Conservation (phyloP, 768 basidiomycete genomes). For the Amanita brunnescens region DNA sequence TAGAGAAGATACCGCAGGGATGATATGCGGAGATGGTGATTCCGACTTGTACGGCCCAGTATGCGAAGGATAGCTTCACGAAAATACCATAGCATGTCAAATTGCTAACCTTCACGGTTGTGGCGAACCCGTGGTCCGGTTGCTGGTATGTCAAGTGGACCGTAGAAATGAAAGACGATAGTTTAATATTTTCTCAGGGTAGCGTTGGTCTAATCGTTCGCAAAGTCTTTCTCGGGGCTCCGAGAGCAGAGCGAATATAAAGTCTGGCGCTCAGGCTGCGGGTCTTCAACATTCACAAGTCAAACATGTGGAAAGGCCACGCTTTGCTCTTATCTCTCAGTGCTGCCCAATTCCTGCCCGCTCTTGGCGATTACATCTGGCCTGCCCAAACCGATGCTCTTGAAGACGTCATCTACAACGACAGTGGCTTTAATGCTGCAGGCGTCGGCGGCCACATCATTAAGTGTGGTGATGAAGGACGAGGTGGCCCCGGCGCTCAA, state of each 20-base stretch:
- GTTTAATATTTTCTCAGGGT: background rate
- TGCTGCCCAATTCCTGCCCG: background rate
- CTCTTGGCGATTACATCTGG: background rate
- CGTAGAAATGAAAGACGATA: background rate
- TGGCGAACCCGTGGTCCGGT: background rate
- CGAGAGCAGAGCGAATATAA: background rate
- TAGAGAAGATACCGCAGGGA: too few relatives aligned
- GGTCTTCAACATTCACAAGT: background rate
- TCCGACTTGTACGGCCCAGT: too few relatives aligned
- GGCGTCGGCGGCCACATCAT: conserved; percentile 1
- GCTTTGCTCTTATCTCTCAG: conserved; percentile 1
- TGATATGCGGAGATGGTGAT: too few relatives aligned
- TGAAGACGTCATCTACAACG: conserved; percentile 4
- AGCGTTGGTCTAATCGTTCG: background rate
- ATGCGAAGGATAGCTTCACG: too few relatives aligned
- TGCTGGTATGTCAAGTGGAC: background rate
- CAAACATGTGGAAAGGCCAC: conserved; percentile 1
- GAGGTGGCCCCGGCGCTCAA: conserved; percentile 1
- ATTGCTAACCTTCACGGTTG: too few relatives aligned
- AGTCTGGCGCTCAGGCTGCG: background rate
- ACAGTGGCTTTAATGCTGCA: conserved; percentile 1
- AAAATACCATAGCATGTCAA: too few relatives aligned
- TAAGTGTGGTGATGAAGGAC: conserved; percentile 2
- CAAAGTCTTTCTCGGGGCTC: background rate
- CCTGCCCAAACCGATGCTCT: conserved; percentile 1